Conservation (phyloP, 768 basidiomycete genomes). For the Calvatia gigantea region DNA sequence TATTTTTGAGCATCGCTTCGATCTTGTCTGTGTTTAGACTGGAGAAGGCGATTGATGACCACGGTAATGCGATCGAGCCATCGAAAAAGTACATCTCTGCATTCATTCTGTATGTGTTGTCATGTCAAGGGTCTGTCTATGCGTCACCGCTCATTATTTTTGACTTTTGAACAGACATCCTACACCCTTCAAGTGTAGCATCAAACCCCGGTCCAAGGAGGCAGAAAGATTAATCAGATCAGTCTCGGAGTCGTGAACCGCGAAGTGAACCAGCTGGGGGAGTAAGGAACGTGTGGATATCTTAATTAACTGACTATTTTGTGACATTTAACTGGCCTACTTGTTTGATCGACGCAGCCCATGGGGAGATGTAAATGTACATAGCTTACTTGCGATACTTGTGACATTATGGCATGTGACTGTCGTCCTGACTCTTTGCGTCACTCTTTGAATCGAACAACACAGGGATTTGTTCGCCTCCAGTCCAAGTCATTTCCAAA, state of each 20-base stretch:
- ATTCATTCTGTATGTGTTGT: conserved; percentile 21
- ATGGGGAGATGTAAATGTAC: no score
- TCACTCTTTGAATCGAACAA: neutral
- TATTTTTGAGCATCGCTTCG: conserved; percentile 18
- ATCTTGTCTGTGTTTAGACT: conserved; percentile 19
- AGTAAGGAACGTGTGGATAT: neutral
- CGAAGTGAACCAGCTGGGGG: neutral
- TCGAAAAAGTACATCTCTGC: conserved; percentile 23
- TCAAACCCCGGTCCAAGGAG: conserved; percentile 24
- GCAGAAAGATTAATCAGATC: conserved; percentile 14
- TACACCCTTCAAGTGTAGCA: conserved; percentile 21
- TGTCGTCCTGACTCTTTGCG: neutral
- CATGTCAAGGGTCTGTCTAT: neutral
- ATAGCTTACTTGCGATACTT: no score
- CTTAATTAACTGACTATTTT: neutral
- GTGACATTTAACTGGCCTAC: no score
- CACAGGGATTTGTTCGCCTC: neutral
- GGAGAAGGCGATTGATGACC: conserved; percentile 23
- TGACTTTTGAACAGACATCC: conserved; percentile 19
- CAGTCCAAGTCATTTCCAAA: neutral
- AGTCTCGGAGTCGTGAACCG: conserved; percentile 5
- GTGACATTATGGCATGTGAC: conserved; percentile 6
- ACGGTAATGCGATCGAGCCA: conserved; percentile 23
- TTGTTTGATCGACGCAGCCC: no score
- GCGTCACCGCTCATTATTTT: neutral